Evolutionary conservation across 2,329 filamentous ascomycete genomes (phyloP), one percentile per base, ranked within the genome.

Genomic region (Epichloe hybrida): DNA sequence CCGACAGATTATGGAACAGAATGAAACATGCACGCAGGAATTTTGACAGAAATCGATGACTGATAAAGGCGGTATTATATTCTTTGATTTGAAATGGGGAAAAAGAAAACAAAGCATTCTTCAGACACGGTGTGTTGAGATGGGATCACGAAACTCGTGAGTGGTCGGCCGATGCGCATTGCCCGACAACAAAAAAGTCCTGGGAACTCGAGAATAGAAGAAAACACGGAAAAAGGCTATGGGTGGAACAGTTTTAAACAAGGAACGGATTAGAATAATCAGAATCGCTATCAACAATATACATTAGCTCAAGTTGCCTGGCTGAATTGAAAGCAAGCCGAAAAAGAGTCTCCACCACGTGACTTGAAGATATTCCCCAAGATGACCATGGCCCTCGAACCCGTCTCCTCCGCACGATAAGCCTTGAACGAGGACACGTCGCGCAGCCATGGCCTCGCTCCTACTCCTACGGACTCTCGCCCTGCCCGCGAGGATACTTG

Each of bases 401-500:
- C 37, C 37, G 12, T 31, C 27, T 38, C 37, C 13, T 42, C 17
- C 6, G 40, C 20, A 12, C 12, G 11, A 42, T 21, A 17, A 17
- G 9, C 4, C 23, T 5, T 23, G 21, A 31, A 35, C 23, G 47
- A 39, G 23, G 40, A 36, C 31, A 41, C 27, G 3, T 3, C 36
- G n/a, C 27, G 23, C 27, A 36, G 40, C 17, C 46, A 69, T 69
- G 67, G 59, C 66, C 46, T 69, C 64, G 37, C 51, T 69, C 27
- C 51, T 69, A 51, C 51, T 69, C 31, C 51, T 69, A 51, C 65
- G 66, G 50, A 55, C 57, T 8, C 50, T 69, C 50, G 61, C 66
- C 53, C 59, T 66, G 15, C 57, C 63, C 13, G 57, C 61, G 58
- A 56, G 61, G 49, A 50, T 59, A 15, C 41, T 66, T 38, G 54